Percentiles rank a stretch among this genome's conserved stretches.
Evolutionary conservation across 2,329 filamentous ascomycete species (phyloP).

Genomic region (Fusarium irregulare): DNA sequence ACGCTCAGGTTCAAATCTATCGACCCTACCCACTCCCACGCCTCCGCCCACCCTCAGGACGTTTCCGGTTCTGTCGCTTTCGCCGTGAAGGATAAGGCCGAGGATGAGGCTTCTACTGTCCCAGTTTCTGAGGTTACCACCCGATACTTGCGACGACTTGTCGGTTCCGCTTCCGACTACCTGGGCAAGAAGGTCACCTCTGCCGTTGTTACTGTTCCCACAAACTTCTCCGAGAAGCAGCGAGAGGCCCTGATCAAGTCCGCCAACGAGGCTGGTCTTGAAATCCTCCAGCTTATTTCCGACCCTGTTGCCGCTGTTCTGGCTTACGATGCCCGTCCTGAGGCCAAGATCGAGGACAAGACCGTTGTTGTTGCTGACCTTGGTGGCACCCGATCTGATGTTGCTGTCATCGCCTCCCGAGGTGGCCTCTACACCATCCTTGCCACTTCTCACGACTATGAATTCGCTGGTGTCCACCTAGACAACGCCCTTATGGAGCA

Average conservation of each 20-base stretch:
- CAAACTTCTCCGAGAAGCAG: constrained; percentile 90
- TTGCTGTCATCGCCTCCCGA: constrained; percentile 88
- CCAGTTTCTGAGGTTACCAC: constrained; percentile 84
- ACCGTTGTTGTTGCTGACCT: constrained; percentile 91
- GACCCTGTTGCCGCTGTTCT: constrained; percentile 91
- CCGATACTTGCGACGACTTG: constrained; percentile 84
- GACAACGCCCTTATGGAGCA: constrained; percentile 94
- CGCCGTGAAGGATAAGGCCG: constrained; percentile 80
- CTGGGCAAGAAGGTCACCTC: constrained; percentile 93
- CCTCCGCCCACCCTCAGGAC: constrained; percentile 89
- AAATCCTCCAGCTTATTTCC: constrained; percentile 91
- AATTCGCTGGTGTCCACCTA: constrained; percentile 85
- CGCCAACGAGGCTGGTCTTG: constrained; percentile 82
- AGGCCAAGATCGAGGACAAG: constrained; percentile 83
- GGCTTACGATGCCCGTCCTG: constrained; percentile 88
- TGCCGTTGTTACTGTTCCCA: constrained; percentile 94
- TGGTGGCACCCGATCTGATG: constrained; percentile 91
- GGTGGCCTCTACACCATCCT: constrained; percentile 97
- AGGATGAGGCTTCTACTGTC: constrained; percentile 73
- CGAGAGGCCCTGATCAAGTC: constrained; percentile 82
- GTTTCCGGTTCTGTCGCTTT: constrained; percentile 79
- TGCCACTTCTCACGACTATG: constrained; percentile 94
- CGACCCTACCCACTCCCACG: constrained; percentile 94
- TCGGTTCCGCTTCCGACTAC: constrained; percentile 87
- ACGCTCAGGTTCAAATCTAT: constrained; percentile 83